Percentiles rank a stretch among this genome's conserved stretches.
These are phyloP conservation scores for Claviceps paspali DNA, from an alignment of 2,329 filamentous ascomycete species.

Conservation along the genomic window DNA sequence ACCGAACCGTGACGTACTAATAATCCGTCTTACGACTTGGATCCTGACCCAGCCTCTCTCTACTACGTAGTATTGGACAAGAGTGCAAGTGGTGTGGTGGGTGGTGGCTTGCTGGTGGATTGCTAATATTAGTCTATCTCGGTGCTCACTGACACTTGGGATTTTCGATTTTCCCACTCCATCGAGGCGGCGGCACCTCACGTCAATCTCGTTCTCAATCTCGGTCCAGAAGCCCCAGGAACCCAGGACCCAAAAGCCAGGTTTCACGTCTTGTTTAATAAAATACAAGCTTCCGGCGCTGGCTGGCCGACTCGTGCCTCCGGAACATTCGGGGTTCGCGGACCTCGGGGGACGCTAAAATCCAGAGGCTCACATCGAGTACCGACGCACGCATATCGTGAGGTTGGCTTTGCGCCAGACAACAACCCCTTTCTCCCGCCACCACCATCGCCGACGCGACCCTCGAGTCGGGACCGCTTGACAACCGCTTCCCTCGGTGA, in stretches of 20 bases:
- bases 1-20: neutral
- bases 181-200: no score
- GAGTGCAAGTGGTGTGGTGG: neutral
- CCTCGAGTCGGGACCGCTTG: neutral
- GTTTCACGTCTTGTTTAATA: no score
- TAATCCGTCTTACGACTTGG: neutral
- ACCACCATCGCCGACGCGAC: neutral
- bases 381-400: neutral
- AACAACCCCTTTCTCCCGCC: neutral
- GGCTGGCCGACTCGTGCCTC: neutral
- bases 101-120: neutral
- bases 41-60: neutral
- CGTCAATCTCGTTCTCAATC: neutral
- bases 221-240: no score
- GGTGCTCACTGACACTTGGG: no score
- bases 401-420: neutral
- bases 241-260: no score
- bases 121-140: neutral
- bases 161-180: no score
- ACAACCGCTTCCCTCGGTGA: neutral
- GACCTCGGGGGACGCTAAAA: neutral
- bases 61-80: neutral
- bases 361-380: no score
- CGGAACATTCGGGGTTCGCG: slow-evolving; percentile 1
- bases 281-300: neutral